Conservation (phyloP, 495 filamentous ascomycete species). For the Penicillium goetzii region DNA sequence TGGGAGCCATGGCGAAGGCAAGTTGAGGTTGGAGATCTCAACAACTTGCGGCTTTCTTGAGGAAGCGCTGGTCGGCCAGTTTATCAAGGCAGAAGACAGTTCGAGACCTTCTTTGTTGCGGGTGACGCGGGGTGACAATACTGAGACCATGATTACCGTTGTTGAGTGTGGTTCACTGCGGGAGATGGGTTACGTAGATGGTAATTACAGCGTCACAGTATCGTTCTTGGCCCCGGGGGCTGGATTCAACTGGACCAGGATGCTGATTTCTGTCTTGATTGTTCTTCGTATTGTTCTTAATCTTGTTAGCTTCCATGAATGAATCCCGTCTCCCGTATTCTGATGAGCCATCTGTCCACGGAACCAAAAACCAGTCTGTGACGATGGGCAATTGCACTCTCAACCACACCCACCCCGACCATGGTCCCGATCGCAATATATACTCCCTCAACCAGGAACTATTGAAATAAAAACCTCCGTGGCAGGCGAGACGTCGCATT, state of each 20-base stretch:
- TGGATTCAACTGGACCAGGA: not conserved
- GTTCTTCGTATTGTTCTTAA: not conserved
- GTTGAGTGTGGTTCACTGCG: not conserved
- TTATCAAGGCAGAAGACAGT: not conserved
- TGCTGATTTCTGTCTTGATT: not conserved
- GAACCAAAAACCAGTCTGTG: not conserved
- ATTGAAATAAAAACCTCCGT: conserved; percentile 2
- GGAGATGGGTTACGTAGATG: not conserved
- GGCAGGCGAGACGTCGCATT: conserved; percentile 10
- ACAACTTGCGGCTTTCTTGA: not conserved
- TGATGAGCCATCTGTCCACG: not conserved
- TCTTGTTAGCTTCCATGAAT: not conserved
- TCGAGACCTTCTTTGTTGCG: conserved; percentile 19
- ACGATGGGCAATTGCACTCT: not conserved
- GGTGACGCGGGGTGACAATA: conserved; percentile 18
- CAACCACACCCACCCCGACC: not conserved
- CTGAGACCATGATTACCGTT: not conserved
- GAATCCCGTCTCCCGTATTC: not conserved
- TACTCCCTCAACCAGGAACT: not conserved
- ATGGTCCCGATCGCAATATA: conserved; percentile 4
- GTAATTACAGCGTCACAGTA: not conserved
- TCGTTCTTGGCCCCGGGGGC: not conserved
- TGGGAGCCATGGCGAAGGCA: conserved; percentile 39
- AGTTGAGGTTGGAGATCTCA: not conserved
- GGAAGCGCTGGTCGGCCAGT: not conserved